Base-by-base conservation (phyloP, 306 rosid species). In the Lupinus albus region DNA sequence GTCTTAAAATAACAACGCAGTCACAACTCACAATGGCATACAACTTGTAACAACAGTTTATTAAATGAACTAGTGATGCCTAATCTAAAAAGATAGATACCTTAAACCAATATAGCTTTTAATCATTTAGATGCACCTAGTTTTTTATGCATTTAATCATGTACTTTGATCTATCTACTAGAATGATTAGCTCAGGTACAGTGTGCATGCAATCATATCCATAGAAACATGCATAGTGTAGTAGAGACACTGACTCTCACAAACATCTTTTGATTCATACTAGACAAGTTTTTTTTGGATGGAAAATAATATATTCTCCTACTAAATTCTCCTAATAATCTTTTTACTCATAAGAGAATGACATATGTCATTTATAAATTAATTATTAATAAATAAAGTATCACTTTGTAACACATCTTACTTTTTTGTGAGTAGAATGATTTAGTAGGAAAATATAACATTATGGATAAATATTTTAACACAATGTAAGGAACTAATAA, bases 31-130 rank as follows among this genome's bases (percentile, higher is more conserved):
- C 81, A 74, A 73, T n/a, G 54, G 71, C 66, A 54, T 70, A 76
- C 88, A 77, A 82, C 83, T 79, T 65, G 80, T 77, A 61, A 76
- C 76, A 50, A 69, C 76, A 80, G 45, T 75, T 71, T 62, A 77
- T 28, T 74, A 36, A 57, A 50, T 46, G 66, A 71, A 77, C 61
- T 81, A 50, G 61, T 45, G 32, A 54, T 59, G 64, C 61, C 48
- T 71, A 77, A 52, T 79, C 76, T 70, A 60, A 55, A 21, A 21
- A 21, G 28, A 14, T 57, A 52, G 78, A 73, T 84, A 71, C 53
- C 51, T 47, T 62, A 12, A n/a, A 50, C 46, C 56, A 41, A 73
- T 39, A 55, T 33, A 21, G 62, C 32, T 49, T 1, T 66, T 66
- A 48, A 64, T 77, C 77, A 64, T 32, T 8, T 18, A 20, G 14